phyloP scores from a whole-genome alignment of 2,329 filamentous ascomycete genomes.

The Fusarium cicatricum region DNA sequence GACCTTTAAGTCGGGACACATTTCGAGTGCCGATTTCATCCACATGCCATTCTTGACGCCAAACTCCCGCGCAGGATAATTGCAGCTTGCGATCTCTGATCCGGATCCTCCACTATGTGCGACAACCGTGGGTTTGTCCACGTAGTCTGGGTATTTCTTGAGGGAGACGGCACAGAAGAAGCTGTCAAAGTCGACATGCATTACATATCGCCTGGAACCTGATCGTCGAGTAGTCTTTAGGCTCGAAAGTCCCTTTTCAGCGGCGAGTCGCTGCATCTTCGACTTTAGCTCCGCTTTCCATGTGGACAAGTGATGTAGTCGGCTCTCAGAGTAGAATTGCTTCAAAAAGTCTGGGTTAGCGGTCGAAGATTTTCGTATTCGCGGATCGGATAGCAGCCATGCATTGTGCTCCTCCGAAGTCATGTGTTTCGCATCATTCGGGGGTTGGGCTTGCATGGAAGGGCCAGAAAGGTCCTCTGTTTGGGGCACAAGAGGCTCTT shows the following conservation, averaged over 20 bases:
- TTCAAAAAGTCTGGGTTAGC: slow-evolving; percentile 93
- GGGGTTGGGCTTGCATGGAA: not conserved
- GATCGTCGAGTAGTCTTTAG: slow-evolving; percentile 60
- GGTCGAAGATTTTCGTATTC: slow-evolving; percentile 86
- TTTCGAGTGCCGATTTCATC: slow-evolving; percentile 89
- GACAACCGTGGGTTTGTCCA: slow-evolving; percentile 84
- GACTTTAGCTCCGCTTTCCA: slow-evolving; percentile 97
- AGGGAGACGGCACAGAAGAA: slow-evolving; percentile 95
- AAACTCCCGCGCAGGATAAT: slow-evolving; percentile 86
- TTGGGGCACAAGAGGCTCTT: not conserved
- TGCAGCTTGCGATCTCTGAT: slow-evolving; percentile 97
- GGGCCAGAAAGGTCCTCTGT: not conserved
- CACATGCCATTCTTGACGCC: slow-evolving; percentile 99
- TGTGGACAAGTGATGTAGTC: slow-evolving; percentile 91
- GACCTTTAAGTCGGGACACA: slow-evolving; percentile 87
- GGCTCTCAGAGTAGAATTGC: slow-evolving; percentile 94
- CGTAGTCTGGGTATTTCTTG: slow-evolving; percentile 77
- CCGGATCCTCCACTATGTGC: slow-evolving; percentile 86
- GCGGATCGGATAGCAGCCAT: slow-evolving; percentile 81
- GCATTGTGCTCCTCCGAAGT: slow-evolving; percentile 96
- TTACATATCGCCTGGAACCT: slow-evolving; percentile 79
- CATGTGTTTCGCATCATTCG: slow-evolving; percentile 64
- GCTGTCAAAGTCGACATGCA: slow-evolving; percentile 98
- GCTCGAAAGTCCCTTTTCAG: slow-evolving; percentile 65
- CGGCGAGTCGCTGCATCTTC: slow-evolving; percentile 81